These are phyloP conservation scores for Phyllosticta citribraziliensis DNA, from an alignment of 2,329 filamentous ascomycete species.

Conservation along the genomic window DNA sequence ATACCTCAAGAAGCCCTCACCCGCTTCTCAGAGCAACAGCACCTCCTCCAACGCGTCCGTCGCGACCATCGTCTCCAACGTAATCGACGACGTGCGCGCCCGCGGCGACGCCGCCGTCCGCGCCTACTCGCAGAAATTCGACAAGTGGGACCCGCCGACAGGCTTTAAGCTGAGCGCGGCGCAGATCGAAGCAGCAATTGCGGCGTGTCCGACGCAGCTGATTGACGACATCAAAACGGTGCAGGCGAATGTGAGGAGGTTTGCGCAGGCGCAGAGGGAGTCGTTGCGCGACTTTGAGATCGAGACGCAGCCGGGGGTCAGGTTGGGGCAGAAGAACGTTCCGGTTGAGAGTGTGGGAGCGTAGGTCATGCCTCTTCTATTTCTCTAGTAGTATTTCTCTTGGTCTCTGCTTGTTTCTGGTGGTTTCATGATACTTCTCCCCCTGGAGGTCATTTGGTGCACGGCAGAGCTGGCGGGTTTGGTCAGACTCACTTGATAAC, in stretches of 20 bases:
- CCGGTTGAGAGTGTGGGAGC: slow-evolving; percentile 39
- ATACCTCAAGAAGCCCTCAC: too few relatives aligned
- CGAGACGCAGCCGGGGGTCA: slow-evolving; percentile 28
- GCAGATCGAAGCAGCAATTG: slow-evolving; percentile 35
- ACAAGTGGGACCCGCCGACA: slow-evolving; percentile 41
- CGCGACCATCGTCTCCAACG: slow-evolving; percentile 33
- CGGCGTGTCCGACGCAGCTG: slow-evolving; percentile 36
- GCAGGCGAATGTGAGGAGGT: slow-evolving; percentile 40
- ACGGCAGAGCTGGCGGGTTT: too few relatives aligned
- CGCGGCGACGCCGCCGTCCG: slow-evolving; percentile 42
- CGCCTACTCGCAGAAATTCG: slow-evolving; percentile 43
- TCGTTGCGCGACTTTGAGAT: slow-evolving; percentile 42
- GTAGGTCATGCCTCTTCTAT: slow-evolving; percentile 17
- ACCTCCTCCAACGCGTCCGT: too few relatives aligned
- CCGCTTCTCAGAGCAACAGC: too few relatives aligned
- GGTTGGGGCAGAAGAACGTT: slow-evolving; percentile 42
- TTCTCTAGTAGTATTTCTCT: too few relatives aligned
- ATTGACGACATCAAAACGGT: slow-evolving; percentile 45
- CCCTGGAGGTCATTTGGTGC: neutral
- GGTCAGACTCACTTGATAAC: neutral
- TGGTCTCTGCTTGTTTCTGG: too few relatives aligned
- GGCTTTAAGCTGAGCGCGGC: slow-evolving; percentile 37
- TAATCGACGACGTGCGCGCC: slow-evolving; percentile 38
- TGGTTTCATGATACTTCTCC: neutral
- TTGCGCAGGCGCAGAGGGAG: slow-evolving; percentile 39